Evolutionary conservation across 345 rosid genomes (phyloP).

Genomic region (Gossypium herbaceum): DNA sequence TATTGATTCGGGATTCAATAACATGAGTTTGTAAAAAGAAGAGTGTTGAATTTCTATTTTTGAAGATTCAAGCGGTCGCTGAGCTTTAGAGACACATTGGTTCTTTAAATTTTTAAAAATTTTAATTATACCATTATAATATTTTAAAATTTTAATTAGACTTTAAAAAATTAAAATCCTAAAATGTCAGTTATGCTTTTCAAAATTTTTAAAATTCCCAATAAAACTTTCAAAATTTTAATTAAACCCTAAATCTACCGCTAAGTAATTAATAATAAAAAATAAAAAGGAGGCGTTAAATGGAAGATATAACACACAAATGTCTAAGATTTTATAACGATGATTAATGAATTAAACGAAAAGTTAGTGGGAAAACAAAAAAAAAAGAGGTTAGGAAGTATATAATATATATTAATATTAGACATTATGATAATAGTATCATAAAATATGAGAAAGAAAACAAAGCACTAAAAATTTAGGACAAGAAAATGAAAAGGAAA

Average conservation of each 20-base stretch:
- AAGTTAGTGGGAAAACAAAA: neutral
- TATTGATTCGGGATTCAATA: no score
- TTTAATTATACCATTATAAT: no score
- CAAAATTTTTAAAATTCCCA: no score
- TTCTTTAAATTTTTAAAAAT: no score
- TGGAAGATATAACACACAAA: neutral
- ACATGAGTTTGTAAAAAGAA: neutral
- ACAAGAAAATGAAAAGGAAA: neutral
- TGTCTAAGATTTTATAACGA: neutral
- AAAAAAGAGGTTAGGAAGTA: neutral
- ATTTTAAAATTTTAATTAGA: no score
- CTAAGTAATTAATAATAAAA: no score
- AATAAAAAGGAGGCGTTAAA: neutral
- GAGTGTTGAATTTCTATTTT: neutral
- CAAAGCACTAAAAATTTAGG: constrained; percentile 12
- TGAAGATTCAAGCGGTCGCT: neutral
- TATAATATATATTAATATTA: neutral
- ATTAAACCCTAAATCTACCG: no score
- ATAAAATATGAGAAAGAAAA: neutral
- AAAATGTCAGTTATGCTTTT: no score
- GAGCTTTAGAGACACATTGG: no score
- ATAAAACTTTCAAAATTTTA: no score
- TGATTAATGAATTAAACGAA: neutral
- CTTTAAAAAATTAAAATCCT: no score
- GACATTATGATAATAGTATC: neutral